A percentile compares a stretch with the other conserved stretches of the same genome.
phyloP scores from a whole-genome alignment of 352 stramenopile genomes.

The Pythium myriotylum region DNA sequence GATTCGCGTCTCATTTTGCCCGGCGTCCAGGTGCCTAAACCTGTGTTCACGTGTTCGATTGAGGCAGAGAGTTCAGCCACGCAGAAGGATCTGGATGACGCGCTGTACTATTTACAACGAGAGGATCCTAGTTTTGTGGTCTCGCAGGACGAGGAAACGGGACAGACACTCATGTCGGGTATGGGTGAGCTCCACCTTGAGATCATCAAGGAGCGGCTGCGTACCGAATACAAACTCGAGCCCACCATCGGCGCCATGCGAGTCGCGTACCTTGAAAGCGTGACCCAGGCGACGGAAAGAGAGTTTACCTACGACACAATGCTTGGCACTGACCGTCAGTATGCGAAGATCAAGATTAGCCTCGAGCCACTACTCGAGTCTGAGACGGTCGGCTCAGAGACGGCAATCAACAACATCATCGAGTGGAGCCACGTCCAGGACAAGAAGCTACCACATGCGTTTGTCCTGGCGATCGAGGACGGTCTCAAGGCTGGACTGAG shows the following conservation, averaged over 20 bases:
- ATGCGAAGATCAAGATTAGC: slow-evolving; percentile 54
- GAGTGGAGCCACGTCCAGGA: slow-evolving; percentile 48
- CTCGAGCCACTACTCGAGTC: slow-evolving; percentile 49
- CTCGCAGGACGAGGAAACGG: slow-evolving; percentile 94
- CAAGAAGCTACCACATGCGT: slow-evolving; percentile 69
- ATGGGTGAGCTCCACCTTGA: slow-evolving; percentile 96
- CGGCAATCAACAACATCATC: slow-evolving; percentile 56
- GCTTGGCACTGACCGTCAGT: slow-evolving; percentile 74
- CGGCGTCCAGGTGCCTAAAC: slow-evolving; percentile 71
- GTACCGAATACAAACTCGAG: slow-evolving; percentile 88
- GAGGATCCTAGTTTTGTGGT: slow-evolving; percentile 98
- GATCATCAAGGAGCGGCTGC: slow-evolving; percentile 91
- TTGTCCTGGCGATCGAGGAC: slow-evolving; percentile 68
- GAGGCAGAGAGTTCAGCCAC: slow-evolving; percentile 87
- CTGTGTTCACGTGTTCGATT: slow-evolving; percentile 91
- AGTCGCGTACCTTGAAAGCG: slow-evolving; percentile 92
- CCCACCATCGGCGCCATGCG: slow-evolving; percentile 85
- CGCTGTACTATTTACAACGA: slow-evolving; percentile 70
- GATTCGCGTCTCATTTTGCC: slow-evolving; percentile 47
- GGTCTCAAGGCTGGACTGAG: slow-evolving; percentile 58
- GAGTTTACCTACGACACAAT: slow-evolving; percentile 65
- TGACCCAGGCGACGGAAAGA: slow-evolving; percentile 41
- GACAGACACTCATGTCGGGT: slow-evolving; percentile 98
- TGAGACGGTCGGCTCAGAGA: slow-evolving; percentile 27
- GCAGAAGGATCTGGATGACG: slow-evolving; percentile 87